Base-by-base conservation (phyloP, 1,139 yeast species). In the Hyphopichia wangnamkhiaoensis region DNA sequence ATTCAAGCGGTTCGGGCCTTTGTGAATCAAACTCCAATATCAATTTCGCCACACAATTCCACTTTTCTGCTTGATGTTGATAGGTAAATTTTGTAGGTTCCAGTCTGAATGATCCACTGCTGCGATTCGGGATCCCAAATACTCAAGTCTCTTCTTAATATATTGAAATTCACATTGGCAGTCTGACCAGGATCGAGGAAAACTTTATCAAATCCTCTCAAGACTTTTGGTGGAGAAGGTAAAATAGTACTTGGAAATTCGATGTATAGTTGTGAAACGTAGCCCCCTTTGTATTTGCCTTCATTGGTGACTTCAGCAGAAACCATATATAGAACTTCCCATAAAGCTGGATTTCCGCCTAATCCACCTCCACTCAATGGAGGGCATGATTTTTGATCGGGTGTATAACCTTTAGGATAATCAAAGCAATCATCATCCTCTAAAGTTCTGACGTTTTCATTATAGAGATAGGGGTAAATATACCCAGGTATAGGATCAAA, bases 201-300 rank as follows among this genome's bases (percentile, higher is more conserved):
- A 1, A 78, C 74, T 58, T 81, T 82, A 37, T 78, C 83, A 51
- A 80, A 78, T 1, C 86, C 86, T 47, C 84, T 67, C 43, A 81
- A 67, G 31, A 75, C 71, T 44, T 71, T 68, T 3, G 75, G 74
- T 13, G 84, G 82, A 17, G 80, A 68, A 36, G 58, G 58, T 40
- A 56, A 58, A 12, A 52, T 54, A 31, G 68, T 68, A 49, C 64
- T 61, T 8, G 86, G 86, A 41, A 73, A 71, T 41, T 78, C 82
- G 42, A 80, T 61, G 53, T 80, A 82, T 41, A 81, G 58, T 52
- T 82, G 85, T 12, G 75, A 74, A 17, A 77, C 84, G 44, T 68
- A 74, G 3, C 74, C 74, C 0, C 85, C 86, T 28, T 62, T 64
- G 31, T 56, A 53, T 17, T 68, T 65, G 0, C 87, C 87, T 23